These are phyloP conservation scores for Capsella rubella DNA, from an alignment of 441 rosid species.

Conservation along the genomic window DNA sequence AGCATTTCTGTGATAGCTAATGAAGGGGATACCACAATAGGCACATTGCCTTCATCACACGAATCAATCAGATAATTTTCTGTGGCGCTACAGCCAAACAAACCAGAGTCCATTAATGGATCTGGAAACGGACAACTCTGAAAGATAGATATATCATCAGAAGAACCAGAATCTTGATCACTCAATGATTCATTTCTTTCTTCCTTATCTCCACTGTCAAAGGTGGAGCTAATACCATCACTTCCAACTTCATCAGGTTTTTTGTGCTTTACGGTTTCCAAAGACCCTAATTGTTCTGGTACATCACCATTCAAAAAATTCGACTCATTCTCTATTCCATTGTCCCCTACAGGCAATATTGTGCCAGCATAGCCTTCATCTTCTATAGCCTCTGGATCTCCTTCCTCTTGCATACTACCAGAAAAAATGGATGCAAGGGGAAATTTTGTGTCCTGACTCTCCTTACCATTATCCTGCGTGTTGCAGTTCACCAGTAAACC, in stretches of 20 bases:
- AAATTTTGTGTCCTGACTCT: slow-evolving; percentile 17
- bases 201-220: slow-evolving; percentile 41
- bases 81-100: slow-evolving; percentile 34
- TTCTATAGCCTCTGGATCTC: slow-evolving; percentile 18
- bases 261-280: slow-evolving; percentile 25
- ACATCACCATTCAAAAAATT: slow-evolving; percentile 39
- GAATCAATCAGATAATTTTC: slow-evolving; percentile 40
- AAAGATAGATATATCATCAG: slow-evolving; percentile 38
- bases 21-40: slow-evolving; percentile 41
- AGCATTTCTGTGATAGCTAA: slow-evolving; percentile 40
- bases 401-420: slow-evolving; percentile 40
- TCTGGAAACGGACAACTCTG: slow-evolving; percentile 38
- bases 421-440: slow-evolving; percentile 22
- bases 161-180: slow-evolving; percentile 35
- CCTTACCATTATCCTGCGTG: slow-evolving; percentile 37
- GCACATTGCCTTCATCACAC: slow-evolving; percentile 41
- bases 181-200: slow-evolving; percentile 33
- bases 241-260: slow-evolving; percentile 26
- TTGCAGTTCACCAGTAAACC: slow-evolving; percentile 34
- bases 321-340: slow-evolving; percentile 39
- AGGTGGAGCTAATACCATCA: slow-evolving; percentile 16
- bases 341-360: slow-evolving; percentile 22
- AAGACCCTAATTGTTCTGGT: slow-evolving; percentile 29
- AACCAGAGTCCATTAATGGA: slow-evolving; percentile 36
- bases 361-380: slow-evolving; percentile 28